Evolutionary conservation across 2,329 filamentous ascomycete genomes (phyloP), one percentile per base, ranked within the genome.

Genomic region (Aspergillus caelatus): DNA sequence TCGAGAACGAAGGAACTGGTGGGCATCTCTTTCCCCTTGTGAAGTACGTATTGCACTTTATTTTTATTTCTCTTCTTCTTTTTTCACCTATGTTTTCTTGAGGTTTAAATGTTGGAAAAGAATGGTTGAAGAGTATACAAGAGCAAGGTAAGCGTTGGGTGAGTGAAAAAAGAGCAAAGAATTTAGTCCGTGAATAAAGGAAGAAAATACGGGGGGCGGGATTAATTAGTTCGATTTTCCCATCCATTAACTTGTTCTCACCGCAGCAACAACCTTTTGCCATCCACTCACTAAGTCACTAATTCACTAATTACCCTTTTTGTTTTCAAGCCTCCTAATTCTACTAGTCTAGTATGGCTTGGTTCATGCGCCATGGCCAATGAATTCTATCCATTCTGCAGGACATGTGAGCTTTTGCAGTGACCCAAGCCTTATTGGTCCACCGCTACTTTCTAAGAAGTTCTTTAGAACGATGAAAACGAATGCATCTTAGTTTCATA

Each of bases 1-100:
- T 77, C 72, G 45, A 77, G 69, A 61, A 77, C 74, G 63, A 78
- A 71, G 36, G 75, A 68, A n/a, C 66, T 65, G 55, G 63, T 68
- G 57, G 71, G 72, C 73, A 77, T 77, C 41, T 71, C 52, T 39
- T 23, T 39, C 11, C 41, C 50, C 34, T 34, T 30, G 46, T 39
- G 5, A 32, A 7, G 16, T 7, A 36, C 34, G 34, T 39, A 36
- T 36, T 26, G n/a, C 12, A 53, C 11, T 50, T 43, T 28, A 12
- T 19, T 12, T 48, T 36, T 21, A n/a, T 14, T 23, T 21, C 30
- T 1, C 36, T 11, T 39, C 39, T 50, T 12, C n/a, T 59, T 14
- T 14, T 52, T 59, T 58, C n/a, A 32, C 19, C 19, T 26, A 26
- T 12, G 50, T 32, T 19, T 55, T 39, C 14, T 5, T 2, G 26